Base-by-base conservation (phyloP, 225 moss, liverwort and hornwort species). In the Sphagnum contortum region DNA sequence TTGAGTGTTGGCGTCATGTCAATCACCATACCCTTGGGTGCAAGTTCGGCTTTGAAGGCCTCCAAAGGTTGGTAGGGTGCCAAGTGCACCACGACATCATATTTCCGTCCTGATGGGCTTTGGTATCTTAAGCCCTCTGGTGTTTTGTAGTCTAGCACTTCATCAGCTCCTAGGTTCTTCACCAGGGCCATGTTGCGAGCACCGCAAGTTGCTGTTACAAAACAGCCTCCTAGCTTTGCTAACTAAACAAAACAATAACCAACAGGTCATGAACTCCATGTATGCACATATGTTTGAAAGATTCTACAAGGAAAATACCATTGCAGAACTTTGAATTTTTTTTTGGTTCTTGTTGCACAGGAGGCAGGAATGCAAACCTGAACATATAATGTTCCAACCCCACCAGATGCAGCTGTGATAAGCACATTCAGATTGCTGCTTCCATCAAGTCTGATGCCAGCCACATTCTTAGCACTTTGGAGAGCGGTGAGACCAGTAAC, bases 61-160 rank as follows among this genome's bases (percentile, higher is more conserved):
- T 56, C 12, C 69, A 54, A 64, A 12, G 81, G 68, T 64, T 70
- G 58, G 12, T 72, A 78, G 57, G 71, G 69, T 1, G 87, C 73
- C 60, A 70, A 70, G 69, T 89, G 81, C n/a, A 86, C 45, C 5
- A 88, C 77, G 7, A 80, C 29, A 29, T 29, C 79, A 57, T 92
- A 89, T 57, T 80, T 81, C 45, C 79, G 70, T 4, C 83, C 87
- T 3, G 89, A 92, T 4, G 87, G 85, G 52, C 87, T 92, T 3
- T 13, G 50, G 45, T 78, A 73, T 44, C 65, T 80, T 4, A 64
- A 57, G 3, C 89, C 92, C 60, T 83, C 81, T 0, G 76, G 29
- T 29, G 29, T 29, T 29, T 29, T 29, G 29, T 29, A 29, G 29
- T 29, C 29, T 29, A 29, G 29, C 29, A 29, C 29, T 29, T 29